phyloP scores from a whole-genome alignment of 768 basidiomycete genomes.

The Agaricus sinodeliciosus region DNA sequence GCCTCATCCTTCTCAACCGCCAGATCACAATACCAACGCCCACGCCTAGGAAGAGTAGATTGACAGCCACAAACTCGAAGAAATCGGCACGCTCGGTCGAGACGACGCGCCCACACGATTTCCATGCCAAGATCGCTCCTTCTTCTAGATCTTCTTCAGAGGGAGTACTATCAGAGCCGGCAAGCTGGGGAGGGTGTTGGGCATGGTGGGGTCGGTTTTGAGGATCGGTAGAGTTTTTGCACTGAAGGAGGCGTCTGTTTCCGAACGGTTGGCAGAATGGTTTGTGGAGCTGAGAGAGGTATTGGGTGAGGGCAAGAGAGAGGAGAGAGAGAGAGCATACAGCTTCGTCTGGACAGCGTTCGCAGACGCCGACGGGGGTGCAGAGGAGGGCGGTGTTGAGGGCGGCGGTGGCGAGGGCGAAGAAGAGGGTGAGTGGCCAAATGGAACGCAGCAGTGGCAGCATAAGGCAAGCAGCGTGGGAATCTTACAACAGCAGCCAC shows the following conservation, averaged over 20 bases:
- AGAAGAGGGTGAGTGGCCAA: background rate
- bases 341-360: slow-evolving; percentile 55
- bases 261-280: slow-evolving; percentile 97
- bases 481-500: background rate
- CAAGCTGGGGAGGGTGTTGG: slow-evolving; percentile 9
- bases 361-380: slow-evolving; percentile 50
- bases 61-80: slow-evolving; percentile 87
- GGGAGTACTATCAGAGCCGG: slow-evolving; percentile 17
- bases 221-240: slow-evolving; percentile 32
- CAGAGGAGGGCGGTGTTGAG: slow-evolving; percentile 30
- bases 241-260: slow-evolving; percentile 86
- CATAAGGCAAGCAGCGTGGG: slow-evolving; percentile 10
- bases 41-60: slow-evolving; percentile 61
- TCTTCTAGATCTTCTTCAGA: slow-evolving; percentile 11
- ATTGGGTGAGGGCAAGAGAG: background rate
- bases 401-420: background rate
- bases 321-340: slow-evolving; percentile 31
- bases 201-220: slow-evolving; percentile 1
- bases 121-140: slow-evolving; percentile 80
- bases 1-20: slow-evolving; percentile 42
- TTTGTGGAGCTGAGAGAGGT: slow-evolving; percentile 53
- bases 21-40: slow-evolving; percentile 62
- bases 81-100: slow-evolving; percentile 78
- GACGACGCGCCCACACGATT: slow-evolving; percentile 86
- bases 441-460: background rate